phyloP scores from a whole-genome alignment of 352 stramenopile genomes.

The Synura sp. region DNA sequence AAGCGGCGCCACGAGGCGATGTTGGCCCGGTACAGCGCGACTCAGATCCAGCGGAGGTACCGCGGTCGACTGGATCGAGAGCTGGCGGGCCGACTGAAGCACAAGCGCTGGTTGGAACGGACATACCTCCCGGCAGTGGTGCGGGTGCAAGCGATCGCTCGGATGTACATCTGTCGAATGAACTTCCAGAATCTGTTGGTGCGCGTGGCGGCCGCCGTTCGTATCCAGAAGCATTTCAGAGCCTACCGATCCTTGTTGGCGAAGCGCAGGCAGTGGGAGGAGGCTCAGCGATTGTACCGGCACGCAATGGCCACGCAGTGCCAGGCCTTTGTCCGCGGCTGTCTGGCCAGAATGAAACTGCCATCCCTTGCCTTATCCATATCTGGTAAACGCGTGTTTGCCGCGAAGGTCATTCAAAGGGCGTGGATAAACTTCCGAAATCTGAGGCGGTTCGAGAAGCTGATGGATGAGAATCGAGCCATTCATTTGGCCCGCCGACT shows the following conservation, averaged over 20 bases:
- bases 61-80: neutral
- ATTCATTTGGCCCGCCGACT: too few species aligned
- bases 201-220: too few species aligned
- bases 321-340: too few species aligned
- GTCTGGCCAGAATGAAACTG: too few species aligned
- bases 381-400: neutral
- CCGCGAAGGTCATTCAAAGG: conserved; percentile 1
- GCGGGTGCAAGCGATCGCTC: neutral
- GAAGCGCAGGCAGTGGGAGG: too few species aligned
- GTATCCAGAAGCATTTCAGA: too few species aligned
- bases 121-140: neutral
- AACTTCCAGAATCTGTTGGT: neutral
- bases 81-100: neutral
- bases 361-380: too few species aligned
- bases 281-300: too few species aligned
- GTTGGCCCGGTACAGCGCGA: neutral
- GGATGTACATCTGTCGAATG: neutral
- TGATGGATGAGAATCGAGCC: neutral
- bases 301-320: too few species aligned
- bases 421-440: neutral
- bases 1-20: neutral
- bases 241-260: too few species aligned
- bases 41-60: neutral
- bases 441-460: neutral
- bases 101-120: neutral